Conservation (phyloP, 2,329 filamentous ascomycete species). For the Nothophaeocryptopus gaeumannii region DNA sequence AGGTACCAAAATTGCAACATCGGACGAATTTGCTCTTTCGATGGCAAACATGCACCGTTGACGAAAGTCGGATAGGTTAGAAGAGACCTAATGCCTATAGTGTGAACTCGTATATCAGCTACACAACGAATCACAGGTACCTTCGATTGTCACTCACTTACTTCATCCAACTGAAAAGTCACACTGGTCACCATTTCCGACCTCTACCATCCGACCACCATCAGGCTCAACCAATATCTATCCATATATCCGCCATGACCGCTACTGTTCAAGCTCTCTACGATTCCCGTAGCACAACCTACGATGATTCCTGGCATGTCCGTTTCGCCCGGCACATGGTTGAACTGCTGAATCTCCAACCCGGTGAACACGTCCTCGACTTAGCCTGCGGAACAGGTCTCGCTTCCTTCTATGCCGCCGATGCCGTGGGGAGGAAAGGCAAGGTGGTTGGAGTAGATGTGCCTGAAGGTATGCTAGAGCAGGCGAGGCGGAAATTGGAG, state of each 20-base stretch:
- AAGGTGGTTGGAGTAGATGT: constrained; percentile 44
- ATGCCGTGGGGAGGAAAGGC: constrained; percentile 39
- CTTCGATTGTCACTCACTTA: no score
- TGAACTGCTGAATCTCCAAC: constrained; percentile 24
- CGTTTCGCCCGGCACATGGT: constrained; percentile 41
- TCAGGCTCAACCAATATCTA: no score
- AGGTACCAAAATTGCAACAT: no score
- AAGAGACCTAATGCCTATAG: no score
- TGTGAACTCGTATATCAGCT: no score
- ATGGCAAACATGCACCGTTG: no score
- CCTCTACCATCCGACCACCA: no score
- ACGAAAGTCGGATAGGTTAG: no score
- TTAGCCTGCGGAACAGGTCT: constrained; percentile 49
- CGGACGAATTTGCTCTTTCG: no score
- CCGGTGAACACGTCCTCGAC: constrained; percentile 44
- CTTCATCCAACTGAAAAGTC: no score
- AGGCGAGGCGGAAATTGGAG: constrained; percentile 35
- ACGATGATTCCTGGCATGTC: constrained; percentile 44
- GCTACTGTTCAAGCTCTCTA: constrained; percentile 28
- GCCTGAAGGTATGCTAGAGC: constrained; percentile 40
- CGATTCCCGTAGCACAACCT: constrained; percentile 35
- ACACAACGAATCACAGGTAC: no score
- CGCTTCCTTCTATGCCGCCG: constrained; percentile 39
- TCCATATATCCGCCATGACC: constrained; percentile 15
- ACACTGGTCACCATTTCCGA: no score